Evolutionary conservation across 2,329 filamentous ascomycete species (phyloP).

Genomic region (Bimuria novae-zelandiae): DNA sequence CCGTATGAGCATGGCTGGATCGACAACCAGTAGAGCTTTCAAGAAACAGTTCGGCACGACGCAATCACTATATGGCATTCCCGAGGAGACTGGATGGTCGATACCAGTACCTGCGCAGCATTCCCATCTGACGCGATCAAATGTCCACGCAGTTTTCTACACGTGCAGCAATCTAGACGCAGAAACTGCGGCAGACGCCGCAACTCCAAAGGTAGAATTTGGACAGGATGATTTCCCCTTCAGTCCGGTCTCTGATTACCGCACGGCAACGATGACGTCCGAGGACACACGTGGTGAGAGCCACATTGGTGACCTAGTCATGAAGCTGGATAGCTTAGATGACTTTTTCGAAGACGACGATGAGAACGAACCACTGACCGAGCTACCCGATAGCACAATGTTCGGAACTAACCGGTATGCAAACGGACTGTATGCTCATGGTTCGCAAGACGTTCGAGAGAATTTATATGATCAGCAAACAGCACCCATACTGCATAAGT

Average conservation of each 20-base stretch:
- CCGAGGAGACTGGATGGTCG: slow-evolving; percentile 94
- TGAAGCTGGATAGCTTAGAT: slow-evolving; percentile 59
- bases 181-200: slow-evolving; percentile 60
- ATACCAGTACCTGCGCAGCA: slow-evolving; percentile 91
- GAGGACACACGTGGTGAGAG: slow-evolving; percentile 75
- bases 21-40: slow-evolving; percentile 76
- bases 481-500: slow-evolving; percentile 85
- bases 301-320: slow-evolving; percentile 80
- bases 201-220: slow-evolving; percentile 89
- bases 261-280: slow-evolving; percentile 90
- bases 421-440: slow-evolving; percentile 31
- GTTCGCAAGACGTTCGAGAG: slow-evolving; percentile 70
- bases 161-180: slow-evolving; percentile 69
- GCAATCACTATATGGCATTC: slow-evolving; percentile 94
- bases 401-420: slow-evolving; percentile 32
- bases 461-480: slow-evolving; percentile 93
- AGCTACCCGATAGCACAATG: slow-evolving; percentile 39
- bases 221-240: slow-evolving; percentile 86
- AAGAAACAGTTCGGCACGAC: slow-evolving; percentile 95
- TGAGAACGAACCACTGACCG: slow-evolving; percentile 42
- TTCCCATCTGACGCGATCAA: slow-evolving; percentile 81
- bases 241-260: slow-evolving; percentile 69
- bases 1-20: slow-evolving; percentile 96
- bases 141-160: slow-evolving; percentile 96
- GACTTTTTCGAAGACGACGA: slow-evolving; percentile 59